Conservation (phyloP, 805 yeast genomes). For the Torulaspora indica region DNA sequence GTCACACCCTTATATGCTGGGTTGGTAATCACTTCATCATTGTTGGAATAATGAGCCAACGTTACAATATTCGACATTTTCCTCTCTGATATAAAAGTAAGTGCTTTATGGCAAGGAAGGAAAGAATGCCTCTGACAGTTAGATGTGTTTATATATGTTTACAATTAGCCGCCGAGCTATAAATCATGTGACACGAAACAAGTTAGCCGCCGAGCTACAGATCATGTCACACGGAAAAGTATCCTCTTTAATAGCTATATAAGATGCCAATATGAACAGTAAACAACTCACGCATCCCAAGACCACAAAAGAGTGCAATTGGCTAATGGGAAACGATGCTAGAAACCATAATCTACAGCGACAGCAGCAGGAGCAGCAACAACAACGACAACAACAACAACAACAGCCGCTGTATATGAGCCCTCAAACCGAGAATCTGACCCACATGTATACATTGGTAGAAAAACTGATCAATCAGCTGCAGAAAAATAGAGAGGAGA, state of each 20-base stretch:
- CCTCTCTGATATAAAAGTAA: neutral
- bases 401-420: slow-evolving; percentile 28
- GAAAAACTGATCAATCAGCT: slow-evolving; percentile 18
- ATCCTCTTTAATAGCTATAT: too few relatives aligned
- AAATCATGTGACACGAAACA: neutral
- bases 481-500: slow-evolving; percentile 19
- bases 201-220: slow-evolving; percentile 8
- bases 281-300: neutral
- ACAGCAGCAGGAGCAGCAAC: neutral
- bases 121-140: neutral
- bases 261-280: too few relatives aligned
- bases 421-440: slow-evolving; percentile 29
- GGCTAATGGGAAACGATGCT: slow-evolving; percentile 1
- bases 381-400: slow-evolving; percentile 15
- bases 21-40: neutral
- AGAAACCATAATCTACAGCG: slow-evolving; percentile 1
- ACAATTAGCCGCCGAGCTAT: slow-evolving; percentile 9
- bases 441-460: slow-evolving; percentile 25
- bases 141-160: neutral
- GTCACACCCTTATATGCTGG: slow-evolving; percentile 21
- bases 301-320: neutral
- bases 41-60: slow-evolving; percentile 8
- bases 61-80: slow-evolving; percentile 9
- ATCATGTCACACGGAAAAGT: neutral
- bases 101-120: neutral